Conservation (phyloP, 2,329 filamentous ascomycete genomes). For the Microdochium nivale region DNA sequence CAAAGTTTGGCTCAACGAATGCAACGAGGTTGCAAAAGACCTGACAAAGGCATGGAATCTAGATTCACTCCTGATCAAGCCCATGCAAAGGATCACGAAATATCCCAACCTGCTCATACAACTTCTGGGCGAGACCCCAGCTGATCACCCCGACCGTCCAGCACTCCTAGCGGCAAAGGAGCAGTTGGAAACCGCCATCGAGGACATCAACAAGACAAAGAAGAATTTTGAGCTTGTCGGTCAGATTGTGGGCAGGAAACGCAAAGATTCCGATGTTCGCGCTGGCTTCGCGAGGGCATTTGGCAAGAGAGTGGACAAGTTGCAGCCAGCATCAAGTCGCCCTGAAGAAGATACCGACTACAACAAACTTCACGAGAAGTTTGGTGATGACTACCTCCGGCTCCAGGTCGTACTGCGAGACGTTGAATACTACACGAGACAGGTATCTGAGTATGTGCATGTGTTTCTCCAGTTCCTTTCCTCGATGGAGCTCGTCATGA, state of each 20-base stretch:
- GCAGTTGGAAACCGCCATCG: conserved; percentile 55
- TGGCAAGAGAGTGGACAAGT: conserved; percentile 78
- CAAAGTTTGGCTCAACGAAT: conserved; percentile 86
- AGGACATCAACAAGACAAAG: conserved; percentile 91
- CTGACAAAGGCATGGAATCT: conserved; percentile 91
- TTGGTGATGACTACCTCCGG: conserved; percentile 85
- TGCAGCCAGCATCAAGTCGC: conserved; percentile 53
- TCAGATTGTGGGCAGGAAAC: conserved; percentile 76
- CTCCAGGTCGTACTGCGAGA: conserved; percentile 88
- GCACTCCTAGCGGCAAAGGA: conserved; percentile 47
- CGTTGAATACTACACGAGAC: conserved; percentile 85
- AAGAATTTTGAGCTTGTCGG: conserved; percentile 90
- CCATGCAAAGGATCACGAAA: conserved; percentile 88
- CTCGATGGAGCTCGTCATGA: conserved; percentile 77
- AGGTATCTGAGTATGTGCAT: conserved; percentile 69
- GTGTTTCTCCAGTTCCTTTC: conserved; percentile 73
- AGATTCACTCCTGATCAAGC: conserved; percentile 94
- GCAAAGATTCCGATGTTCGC: conserved; percentile 81
- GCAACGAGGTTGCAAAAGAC: conserved; percentile 84
- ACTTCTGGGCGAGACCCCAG: conserved; percentile 69
- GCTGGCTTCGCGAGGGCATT: conserved; percentile 83
- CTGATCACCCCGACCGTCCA: conserved; percentile 73
- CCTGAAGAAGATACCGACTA: conserved; percentile 76
- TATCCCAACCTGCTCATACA: conserved; percentile 82
- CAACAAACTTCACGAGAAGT: conserved; percentile 72